phyloP scores from a whole-genome alignment of 2,329 filamentous ascomycete species.

The Aspergillus sp. region DNA sequence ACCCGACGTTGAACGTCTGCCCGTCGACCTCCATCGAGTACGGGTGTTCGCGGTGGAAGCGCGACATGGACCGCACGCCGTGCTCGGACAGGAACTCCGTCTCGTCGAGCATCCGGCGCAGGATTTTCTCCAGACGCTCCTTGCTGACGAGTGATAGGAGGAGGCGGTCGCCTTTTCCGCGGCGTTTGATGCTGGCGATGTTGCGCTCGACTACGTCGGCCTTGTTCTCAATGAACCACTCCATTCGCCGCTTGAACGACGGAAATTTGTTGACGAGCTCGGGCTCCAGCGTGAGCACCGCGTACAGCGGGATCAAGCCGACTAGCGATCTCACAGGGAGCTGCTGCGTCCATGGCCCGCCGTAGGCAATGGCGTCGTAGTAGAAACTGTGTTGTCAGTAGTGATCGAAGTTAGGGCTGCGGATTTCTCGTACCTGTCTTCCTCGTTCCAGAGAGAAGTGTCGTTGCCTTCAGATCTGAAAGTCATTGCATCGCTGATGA shows the following conservation, averaged over 20 bases:
- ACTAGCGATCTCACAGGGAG: constrained; percentile 86
- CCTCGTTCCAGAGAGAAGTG: constrained; percentile 87
- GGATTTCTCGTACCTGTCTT: constrained; percentile 66
- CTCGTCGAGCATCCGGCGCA: constrained; percentile 87
- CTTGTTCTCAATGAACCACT: constrained; percentile 89
- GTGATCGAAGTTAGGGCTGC: no score
- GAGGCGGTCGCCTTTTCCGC: constrained; percentile 82
- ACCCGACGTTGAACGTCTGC: constrained; percentile 76
- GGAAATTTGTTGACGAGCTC: constrained; percentile 88
- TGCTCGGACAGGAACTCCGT: constrained; percentile 85
- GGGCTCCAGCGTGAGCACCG: constrained; percentile 83
- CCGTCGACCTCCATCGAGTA: constrained; percentile 95
- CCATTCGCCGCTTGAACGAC: constrained; percentile 80
- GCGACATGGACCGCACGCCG: constrained; percentile 85
- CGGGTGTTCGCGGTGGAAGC: constrained; percentile 79
- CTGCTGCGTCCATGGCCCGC: constrained; percentile 85
- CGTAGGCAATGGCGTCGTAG: constrained; percentile 96
- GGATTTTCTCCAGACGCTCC: constrained; percentile 79
- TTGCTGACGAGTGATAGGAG: constrained; percentile 85
- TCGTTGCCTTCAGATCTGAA: constrained; percentile 64
- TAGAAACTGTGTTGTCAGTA: constrained; percentile 73
- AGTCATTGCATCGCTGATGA: constrained; percentile 96
- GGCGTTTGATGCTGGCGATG: constrained; percentile 83
- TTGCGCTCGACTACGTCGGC: constrained; percentile 84
- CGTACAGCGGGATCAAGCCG: constrained; percentile 86